These are phyloP conservation scores for Drosera capensis DNA, from an alignment of 148 eudicot genomes.

Conservation along the genomic window DNA sequence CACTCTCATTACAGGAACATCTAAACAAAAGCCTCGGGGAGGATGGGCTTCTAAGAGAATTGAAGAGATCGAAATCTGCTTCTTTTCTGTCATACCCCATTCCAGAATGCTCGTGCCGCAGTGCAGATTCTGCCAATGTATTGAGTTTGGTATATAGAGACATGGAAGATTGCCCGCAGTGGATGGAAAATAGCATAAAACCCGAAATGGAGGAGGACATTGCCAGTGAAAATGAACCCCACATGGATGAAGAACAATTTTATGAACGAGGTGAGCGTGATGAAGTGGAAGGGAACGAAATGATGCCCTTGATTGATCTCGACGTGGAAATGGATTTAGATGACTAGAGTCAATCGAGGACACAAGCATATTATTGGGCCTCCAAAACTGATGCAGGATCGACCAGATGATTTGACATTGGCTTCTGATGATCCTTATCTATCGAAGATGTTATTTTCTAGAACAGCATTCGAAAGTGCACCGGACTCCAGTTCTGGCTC, in stretches of 20 bases:
- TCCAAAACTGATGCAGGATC: no score
- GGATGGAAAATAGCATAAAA: conserved; percentile 35
- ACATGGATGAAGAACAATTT: conserved; percentile 45
- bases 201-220: conserved; percentile 16
- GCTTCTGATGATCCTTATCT: no score
- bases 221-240: conserved; percentile 25
- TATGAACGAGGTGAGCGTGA: conserved; percentile 35
- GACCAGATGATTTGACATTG: not conserved
- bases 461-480: no score
- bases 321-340: conserved; percentile 92
- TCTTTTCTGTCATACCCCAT: conserved; percentile 68
- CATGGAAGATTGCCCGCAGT: conserved; percentile 50
- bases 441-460: no score
- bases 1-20: conserved; percentile 53
- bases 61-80: conserved; percentile 30
- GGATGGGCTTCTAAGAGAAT: conserved; percentile 54
- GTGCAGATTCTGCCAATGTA: conserved; percentile 23
- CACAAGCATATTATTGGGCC: not conserved
- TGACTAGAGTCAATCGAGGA: conserved; percentile 23
- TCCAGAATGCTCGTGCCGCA: conserved; percentile 80
- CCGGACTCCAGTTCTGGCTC: no score
- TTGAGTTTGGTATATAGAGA: conserved; percentile 17
- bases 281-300: conserved; percentile 18
- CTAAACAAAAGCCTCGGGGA: conserved; percentile 56
- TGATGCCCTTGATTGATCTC: conserved; percentile 30